Percentiles rank a stretch among this genome's conserved stretches.
Evolutionary conservation across 2,329 filamentous ascomycete species (phyloP).

Genomic region (Endocalyx cinctus): DNA sequence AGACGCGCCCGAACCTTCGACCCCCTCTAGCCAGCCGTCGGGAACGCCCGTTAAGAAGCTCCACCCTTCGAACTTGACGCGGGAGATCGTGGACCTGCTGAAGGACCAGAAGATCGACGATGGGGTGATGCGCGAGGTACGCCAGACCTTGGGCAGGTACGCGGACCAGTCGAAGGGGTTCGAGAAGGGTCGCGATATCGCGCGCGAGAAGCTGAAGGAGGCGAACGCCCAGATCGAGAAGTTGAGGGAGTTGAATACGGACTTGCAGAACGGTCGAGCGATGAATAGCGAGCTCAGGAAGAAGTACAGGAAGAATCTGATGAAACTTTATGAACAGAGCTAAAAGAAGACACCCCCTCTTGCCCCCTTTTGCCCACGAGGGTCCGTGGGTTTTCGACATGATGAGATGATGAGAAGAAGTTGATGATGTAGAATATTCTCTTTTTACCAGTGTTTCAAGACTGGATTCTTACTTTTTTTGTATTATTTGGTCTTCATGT

Average conservation of each 20-base stretch:
- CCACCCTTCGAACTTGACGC: slow-evolving; percentile 30
- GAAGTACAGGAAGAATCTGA: slow-evolving; percentile 33
- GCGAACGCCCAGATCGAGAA: slow-evolving; percentile 48
- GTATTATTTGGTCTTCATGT: no score
- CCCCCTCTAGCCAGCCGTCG: no score
- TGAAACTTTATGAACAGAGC: slow-evolving; percentile 26
- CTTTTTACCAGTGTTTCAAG: no score
- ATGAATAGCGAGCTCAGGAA: slow-evolving; percentile 29
- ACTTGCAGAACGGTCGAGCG: slow-evolving; percentile 34
- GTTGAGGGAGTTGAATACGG: slow-evolving; percentile 32
- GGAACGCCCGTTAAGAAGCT: slow-evolving; percentile 9
- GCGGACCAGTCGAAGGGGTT: slow-evolving; percentile 57
- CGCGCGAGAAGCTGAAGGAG: slow-evolving; percentile 55
- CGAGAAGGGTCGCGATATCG: slow-evolving; percentile 60
- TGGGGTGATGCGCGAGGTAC: slow-evolving; percentile 33
- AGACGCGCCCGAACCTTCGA: no score
- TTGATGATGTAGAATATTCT: no score
- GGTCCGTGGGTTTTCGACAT: no score
- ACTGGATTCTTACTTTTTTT: no score
- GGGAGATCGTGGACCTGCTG: slow-evolving; percentile 48
- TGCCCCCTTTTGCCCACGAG: no score
- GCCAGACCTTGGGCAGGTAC: slow-evolving; percentile 46
- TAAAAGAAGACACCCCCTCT: no score
- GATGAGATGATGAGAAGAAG: no score
- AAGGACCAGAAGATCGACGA: slow-evolving; percentile 36